Conservation (phyloP, 176 grass and related monocot species). For the Rhynchospora pubera region DNA sequence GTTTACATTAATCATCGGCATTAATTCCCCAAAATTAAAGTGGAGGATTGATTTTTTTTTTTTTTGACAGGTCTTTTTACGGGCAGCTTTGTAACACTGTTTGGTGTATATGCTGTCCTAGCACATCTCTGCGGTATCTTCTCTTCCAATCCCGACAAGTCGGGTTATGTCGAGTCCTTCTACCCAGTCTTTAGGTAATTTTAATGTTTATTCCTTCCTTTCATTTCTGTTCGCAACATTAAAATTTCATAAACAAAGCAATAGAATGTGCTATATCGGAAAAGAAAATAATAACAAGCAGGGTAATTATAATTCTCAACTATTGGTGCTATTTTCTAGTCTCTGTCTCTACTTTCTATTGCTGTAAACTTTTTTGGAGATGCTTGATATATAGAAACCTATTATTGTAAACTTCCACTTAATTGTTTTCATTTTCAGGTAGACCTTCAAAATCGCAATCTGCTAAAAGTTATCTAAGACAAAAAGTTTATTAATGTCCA, state of each 20-base stretch:
- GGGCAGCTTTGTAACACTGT: conserved; percentile 20
- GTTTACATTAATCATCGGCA: neutral
- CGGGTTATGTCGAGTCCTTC: conserved; percentile 28
- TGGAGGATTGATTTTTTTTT: neutral
- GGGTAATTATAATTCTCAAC: neutral
- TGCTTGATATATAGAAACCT: too few relatives aligned
- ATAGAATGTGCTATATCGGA: neutral
- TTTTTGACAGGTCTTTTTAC: conserved; percentile 19
- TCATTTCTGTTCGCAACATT: neutral
- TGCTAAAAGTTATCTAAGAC: neutral
- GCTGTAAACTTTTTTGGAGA: too few relatives aligned
- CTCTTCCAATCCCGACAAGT: neutral
- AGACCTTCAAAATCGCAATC: neutral
- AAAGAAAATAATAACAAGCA: neutral
- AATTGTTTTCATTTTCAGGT: neutral
- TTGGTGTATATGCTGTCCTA: conserved; percentile 17
- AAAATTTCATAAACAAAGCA: neutral
- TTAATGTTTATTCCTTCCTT: neutral
- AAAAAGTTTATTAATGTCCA: neutral
- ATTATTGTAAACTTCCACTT: conserved; percentile 1
- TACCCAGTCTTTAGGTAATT: conserved; percentile 32
- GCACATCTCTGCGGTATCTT: conserved; percentile 23
- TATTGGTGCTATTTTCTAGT: neutral
- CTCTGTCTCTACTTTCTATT: conserved; percentile 2
- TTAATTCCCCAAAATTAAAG: neutral